Conservation (phyloP, 1,139 yeast genomes). For the Blastobotrys niveus region DNA sequence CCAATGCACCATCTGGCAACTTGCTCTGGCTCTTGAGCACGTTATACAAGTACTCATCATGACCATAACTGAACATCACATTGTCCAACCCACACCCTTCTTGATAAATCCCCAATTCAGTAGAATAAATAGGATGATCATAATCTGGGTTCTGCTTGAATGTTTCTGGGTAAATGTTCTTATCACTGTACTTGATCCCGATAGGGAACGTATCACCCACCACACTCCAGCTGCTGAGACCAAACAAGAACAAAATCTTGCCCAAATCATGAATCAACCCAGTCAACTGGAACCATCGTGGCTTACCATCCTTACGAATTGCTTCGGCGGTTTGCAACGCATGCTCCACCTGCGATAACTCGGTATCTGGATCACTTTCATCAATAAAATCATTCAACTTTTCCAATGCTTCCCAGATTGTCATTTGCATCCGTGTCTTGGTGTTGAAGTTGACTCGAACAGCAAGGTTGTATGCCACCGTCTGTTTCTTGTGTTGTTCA, state of each 20-base stretch:
- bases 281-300: constrained; percentile 71
- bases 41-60: constrained; percentile 73
- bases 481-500: constrained; percentile 65
- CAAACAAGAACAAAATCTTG: constrained; percentile 60
- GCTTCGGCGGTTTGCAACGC: constrained; percentile 76
- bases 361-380: constrained; percentile 73
- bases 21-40: constrained; percentile 59
- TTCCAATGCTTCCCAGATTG: constrained; percentile 67
- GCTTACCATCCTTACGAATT: constrained; percentile 58
- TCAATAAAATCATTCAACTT: constrained; percentile 58
- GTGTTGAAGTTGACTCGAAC: constrained; percentile 68
- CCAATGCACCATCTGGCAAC: constrained; percentile 60
- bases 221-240: constrained; percentile 75
- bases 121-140: constrained; percentile 57
- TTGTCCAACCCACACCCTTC: constrained; percentile 62
- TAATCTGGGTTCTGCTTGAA: constrained; percentile 58
- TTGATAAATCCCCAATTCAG: constrained; percentile 62
- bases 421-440: constrained; percentile 56
- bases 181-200: constrained; percentile 58
- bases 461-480: constrained; percentile 66
- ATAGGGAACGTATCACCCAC: constrained; percentile 77
- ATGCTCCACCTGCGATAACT: constrained; percentile 67
- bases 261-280: constrained; percentile 71
- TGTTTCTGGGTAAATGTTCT: constrained; percentile 55
- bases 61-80: constrained; percentile 76